A percentile compares a stretch with the other conserved stretches of the same genome.
Evolutionary conservation across 768 basidiomycete genomes (phyloP).

Genomic region (Hygrocybe punicea): DNA sequence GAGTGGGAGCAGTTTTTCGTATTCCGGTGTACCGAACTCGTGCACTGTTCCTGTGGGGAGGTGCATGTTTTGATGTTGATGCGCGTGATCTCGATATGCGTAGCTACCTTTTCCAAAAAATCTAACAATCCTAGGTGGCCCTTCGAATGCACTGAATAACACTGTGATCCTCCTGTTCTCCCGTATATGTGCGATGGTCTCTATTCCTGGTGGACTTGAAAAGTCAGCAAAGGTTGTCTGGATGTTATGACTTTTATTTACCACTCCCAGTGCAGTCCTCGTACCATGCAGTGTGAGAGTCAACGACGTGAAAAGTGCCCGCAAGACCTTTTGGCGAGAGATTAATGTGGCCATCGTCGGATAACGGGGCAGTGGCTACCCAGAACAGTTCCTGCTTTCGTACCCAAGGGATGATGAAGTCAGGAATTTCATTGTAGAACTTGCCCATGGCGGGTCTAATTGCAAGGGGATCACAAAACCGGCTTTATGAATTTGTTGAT

Average conservation of each 20-base stretch:
- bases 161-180: conserved; percentile 63
- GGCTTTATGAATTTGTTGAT: too few relatives aligned
- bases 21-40: conserved; percentile 63
- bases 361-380: conserved; percentile 65
- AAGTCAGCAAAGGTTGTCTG: background rate
- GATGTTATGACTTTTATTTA: conserved; percentile 25
- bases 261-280: conserved; percentile 72
- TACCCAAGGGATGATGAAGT: conserved; percentile 54
- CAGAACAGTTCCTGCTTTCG: conserved; percentile 64
- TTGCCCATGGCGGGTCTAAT: conserved; percentile 45
- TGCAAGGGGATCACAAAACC: too few relatives aligned
- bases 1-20: conserved; percentile 48
- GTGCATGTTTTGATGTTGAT: background rate
- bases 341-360: conserved; percentile 57
- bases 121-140: conserved; percentile 55
- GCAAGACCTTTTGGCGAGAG: conserved; percentile 63
- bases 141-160: conserved; percentile 60
- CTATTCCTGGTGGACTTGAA: conserved; percentile 52
- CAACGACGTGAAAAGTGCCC: conserved; percentile 58
- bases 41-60: conserved; percentile 49
- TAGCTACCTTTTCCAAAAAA: conserved; percentile 63
- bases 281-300: conserved; percentile 61
- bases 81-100: background rate
- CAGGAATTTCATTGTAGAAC: conserved; percentile 55
- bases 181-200: conserved; percentile 59